Evolutionary conservation across 371 early-diverging fungal genomes (phyloP).

Genomic region (Mortierella sp.): DNA sequence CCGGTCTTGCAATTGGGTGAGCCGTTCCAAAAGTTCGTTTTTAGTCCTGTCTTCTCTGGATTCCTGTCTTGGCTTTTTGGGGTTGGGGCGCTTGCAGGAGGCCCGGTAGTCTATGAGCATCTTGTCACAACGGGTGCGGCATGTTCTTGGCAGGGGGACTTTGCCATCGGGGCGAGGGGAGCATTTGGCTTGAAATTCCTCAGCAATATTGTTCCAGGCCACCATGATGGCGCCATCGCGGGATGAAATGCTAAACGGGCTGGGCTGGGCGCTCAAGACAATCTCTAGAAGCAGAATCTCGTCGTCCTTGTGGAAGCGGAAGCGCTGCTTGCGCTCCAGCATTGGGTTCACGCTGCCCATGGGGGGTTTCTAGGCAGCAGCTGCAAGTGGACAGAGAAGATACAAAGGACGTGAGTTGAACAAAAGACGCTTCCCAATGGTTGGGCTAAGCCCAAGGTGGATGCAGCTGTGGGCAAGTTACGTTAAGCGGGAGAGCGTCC

Average conservation of each 20-base stretch:
- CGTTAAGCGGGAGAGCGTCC: too few species aligned
- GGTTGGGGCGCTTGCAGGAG: constrained; percentile 11
- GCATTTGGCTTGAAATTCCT: constrained; percentile 23
- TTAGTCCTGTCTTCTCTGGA: constrained; percentile 37
- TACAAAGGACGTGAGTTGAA: too few species aligned
- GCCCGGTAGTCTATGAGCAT: constrained; percentile 35
- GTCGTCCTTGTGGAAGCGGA: constrained; percentile 48
- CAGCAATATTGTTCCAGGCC: constrained; percentile 43
- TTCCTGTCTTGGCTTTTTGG: constrained; percentile 15
- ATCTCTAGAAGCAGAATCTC: constrained; percentile 38
- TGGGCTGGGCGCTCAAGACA: constrained; percentile 32
- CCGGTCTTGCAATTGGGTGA: constrained; percentile 21
- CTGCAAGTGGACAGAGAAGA: background rate
- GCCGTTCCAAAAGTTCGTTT: constrained; percentile 10
- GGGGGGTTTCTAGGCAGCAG: background rate
- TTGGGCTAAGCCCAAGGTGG: too few species aligned
- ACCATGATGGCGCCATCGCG: constrained; percentile 48
- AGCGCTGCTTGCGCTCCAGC: constrained; percentile 42
- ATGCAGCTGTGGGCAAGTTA: too few species aligned
- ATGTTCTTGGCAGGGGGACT: constrained; percentile 45
- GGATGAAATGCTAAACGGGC: constrained; percentile 38
- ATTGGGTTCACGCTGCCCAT: background rate
- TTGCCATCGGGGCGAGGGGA: constrained; percentile 33
- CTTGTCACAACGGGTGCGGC: constrained; percentile 42
- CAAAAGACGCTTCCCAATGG: too few species aligned